Conservation (phyloP, 1,284 basidiomycete genomes). For the Phenoliferia sp. region DNA sequence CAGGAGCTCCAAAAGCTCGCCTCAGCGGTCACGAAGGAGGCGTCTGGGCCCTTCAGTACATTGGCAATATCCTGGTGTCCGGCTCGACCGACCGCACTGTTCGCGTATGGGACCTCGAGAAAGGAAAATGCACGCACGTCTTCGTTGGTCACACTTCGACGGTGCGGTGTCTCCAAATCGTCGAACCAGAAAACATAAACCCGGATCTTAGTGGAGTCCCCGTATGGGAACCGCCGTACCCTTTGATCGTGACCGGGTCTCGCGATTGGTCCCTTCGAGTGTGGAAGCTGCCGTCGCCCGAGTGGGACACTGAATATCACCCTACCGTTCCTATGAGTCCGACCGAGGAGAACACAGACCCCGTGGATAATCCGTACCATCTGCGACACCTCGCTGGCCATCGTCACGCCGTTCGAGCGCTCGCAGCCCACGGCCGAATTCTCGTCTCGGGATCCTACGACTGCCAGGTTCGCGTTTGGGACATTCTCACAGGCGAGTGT, state of each 20-base stretch:
- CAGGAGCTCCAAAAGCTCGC: conserved; percentile 65
- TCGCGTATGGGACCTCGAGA: conserved; percentile 82
- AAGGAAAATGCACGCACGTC: conserved; percentile 75
- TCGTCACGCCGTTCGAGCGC: conserved; percentile 80
- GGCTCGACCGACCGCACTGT: conserved; percentile 92
- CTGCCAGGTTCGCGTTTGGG: conserved; percentile 88
- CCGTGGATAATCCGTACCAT: conserved; percentile 71
- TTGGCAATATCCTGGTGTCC: conserved; percentile 76
- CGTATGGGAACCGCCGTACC: conserved; percentile 48
- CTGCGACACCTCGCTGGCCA: conserved; percentile 78
- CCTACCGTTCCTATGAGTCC: conserved; percentile 20
- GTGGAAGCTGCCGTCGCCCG: conserved; percentile 77
- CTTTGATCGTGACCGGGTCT: conserved; percentile 88
- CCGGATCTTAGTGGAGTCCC: conserved; percentile 45
- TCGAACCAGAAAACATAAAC: conserved; percentile 64
- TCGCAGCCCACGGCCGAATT: conserved; percentile 82
- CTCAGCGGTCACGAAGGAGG: conserved; percentile 89
- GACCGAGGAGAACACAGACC: conserved; percentile 20
- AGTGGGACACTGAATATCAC: conserved; percentile 58
- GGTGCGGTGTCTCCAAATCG: conserved; percentile 82
- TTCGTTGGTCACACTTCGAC: conserved; percentile 93
- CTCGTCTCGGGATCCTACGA: conserved; percentile 95
- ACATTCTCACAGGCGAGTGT: conserved; percentile 79
- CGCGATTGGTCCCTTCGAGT: conserved; percentile 83
- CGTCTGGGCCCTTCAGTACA: conserved; percentile 79